Percentiles rank a stretch among this genome's conserved stretches.
Conservation (phyloP, 2,329 filamentous ascomycete species). For the Monosporascus sp. region DNA sequence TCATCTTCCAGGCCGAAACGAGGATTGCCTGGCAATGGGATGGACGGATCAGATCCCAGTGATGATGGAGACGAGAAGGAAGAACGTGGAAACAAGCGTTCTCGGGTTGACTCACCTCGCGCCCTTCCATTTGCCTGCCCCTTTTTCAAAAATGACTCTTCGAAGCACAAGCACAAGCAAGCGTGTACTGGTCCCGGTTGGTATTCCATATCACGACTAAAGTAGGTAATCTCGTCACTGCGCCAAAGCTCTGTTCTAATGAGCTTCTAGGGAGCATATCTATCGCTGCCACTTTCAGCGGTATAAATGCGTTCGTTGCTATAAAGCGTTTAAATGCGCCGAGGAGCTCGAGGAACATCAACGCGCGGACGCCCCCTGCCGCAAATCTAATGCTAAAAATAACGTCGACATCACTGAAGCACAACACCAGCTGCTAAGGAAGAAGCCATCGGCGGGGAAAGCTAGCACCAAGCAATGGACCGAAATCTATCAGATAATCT, state of each 20-base stretch:
- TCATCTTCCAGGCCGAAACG: slow-evolving; percentile 1
- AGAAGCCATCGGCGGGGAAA: slow-evolving; percentile 1
- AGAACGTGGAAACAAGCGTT: not conserved
- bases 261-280: slow-evolving; percentile 2
- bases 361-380: slow-evolving; percentile 1
- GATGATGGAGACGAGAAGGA: slow-evolving; percentile 1
- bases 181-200: slow-evolving; percentile 5
- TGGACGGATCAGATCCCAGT: not conserved
- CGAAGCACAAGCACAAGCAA: not conserved
- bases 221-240: not conserved
- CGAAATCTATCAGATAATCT: slow-evolving; percentile 5
- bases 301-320: slow-evolving; percentile 4
- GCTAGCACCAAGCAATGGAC: not conserved
- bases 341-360: slow-evolving; percentile 1
- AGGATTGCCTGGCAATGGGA: not conserved
- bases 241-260: not conserved
- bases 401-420: slow-evolving; percentile 1
- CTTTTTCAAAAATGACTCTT: slow-evolving; percentile 3
- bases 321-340: not conserved
- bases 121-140: slow-evolving; percentile 2
- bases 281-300: slow-evolving; percentile 2
- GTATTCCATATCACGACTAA: slow-evolving; percentile 1
- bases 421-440: slow-evolving; percentile 1
- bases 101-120: not conserved
- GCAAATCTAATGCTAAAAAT: not conserved